Evolutionary conservation across 2,329 filamentous ascomycete genomes (phyloP), one percentile per base, ranked within the genome.

Genomic region (Curvularia eragrostidis): DNA sequence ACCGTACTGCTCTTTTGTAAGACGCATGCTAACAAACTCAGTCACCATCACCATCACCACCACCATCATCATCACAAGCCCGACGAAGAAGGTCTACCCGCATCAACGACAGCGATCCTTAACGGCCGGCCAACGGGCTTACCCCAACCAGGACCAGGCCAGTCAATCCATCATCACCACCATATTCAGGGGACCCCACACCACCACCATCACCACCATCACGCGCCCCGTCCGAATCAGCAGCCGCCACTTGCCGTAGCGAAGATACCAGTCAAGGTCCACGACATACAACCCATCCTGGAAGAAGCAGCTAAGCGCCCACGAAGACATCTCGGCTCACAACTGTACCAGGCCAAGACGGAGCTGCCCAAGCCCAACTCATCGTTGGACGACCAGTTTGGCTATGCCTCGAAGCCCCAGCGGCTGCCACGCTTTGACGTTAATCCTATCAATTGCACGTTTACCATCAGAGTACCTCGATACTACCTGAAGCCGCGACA

Each of bases 391-490:
- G 79, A 82, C 52, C 85, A 85, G 62, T 84, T 85, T 59, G 82
- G 84, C 39, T 87, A 85, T 63, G 82, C 80, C 4, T 84, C 83
- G 21, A 84, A 79, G 26, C 91, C 90, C 0, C 88, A 85, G 52
- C 90, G 91, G 0, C 81, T 97, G 1, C 94, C 94, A 0, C 85
- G 86, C 59, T 91, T 94, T 39, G 80, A 89, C 63, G 87, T 85
- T 43, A 91, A 91, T 58, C 89, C 93, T 65, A 70, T 77, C 58
- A 98, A 98, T 68, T 96, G 92, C 73, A 96, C 91, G 0, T 87
- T 96, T 62, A 97, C 92, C 0, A 85, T 99, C 59, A 91, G 95
- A 68, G 88, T 99, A 6, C 90, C 93, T 2, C 87, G 90, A 26
- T 86, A 90, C 47, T 92, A 95, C 68, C 81, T 99, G 7, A 86